Conservation (phyloP, 1,284 basidiomycete species). For the Somion occarium region DNA sequence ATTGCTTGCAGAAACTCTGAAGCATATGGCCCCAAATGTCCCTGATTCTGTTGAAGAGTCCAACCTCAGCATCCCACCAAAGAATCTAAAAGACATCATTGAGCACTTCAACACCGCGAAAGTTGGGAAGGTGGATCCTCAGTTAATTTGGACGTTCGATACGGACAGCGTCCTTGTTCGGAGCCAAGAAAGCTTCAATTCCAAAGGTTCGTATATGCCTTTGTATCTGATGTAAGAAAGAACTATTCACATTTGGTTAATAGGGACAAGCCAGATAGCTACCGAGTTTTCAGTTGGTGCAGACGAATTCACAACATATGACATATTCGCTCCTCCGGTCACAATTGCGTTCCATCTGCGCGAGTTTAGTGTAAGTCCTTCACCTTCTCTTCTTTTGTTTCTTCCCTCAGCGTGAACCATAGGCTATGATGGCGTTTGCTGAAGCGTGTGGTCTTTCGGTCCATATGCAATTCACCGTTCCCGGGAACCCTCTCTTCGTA, state of each 20-base stretch:
- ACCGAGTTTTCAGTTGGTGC: constrained; percentile 70
- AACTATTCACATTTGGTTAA: neutral
- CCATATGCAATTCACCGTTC: constrained; percentile 70
- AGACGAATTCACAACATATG: constrained; percentile 75
- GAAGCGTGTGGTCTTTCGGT: constrained; percentile 61
- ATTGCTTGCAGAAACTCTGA: constrained; percentile 49
- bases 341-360: constrained; percentile 74
- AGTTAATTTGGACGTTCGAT: constrained; percentile 72
- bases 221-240: neutral
- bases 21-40: constrained; percentile 56
- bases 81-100: constrained; percentile 67
- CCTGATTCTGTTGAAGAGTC: constrained; percentile 54
- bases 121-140: constrained; percentile 58
- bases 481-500: constrained; percentile 67
- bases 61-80: constrained; percentile 64
- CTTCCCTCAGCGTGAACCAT: constrained; percentile 6
- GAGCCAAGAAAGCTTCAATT: constrained; percentile 61
- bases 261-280: constrained; percentile 56
- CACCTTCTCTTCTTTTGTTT: neutral
- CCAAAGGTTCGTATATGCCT: constrained; percentile 43
- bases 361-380: constrained; percentile 66
- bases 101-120: constrained; percentile 70
- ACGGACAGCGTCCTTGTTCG: constrained; percentile 61
- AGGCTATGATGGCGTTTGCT: constrained; percentile 76
- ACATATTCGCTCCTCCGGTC: constrained; percentile 53